A percentile compares a stretch with the other conserved stretches of the same genome.
Evolutionary conservation across 805 yeast species (phyloP).

Genomic region (Priceomyces fermenticarens): DNA sequence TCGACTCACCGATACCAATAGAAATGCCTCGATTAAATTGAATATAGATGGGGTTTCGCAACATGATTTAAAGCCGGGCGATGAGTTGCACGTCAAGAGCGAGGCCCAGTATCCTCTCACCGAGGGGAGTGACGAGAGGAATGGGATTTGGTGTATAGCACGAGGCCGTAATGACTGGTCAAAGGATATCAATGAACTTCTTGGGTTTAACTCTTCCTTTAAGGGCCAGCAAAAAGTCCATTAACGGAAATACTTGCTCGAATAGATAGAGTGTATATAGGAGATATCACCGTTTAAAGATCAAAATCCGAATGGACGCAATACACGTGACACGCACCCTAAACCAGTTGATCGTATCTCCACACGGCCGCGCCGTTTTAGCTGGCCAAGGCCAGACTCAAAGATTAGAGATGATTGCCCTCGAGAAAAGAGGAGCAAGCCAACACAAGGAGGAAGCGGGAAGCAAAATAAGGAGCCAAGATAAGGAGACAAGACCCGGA

Average conservation of each 20-base stretch:
- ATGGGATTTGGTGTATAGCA: slow-evolving; percentile 86
- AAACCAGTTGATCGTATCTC: too few species aligned
- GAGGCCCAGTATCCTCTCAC: slow-evolving; percentile 26
- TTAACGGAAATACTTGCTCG: not conserved
- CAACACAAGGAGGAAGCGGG: too few species aligned
- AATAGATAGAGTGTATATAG: too few species aligned
- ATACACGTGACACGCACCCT: too few species aligned
- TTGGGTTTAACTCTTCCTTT: slow-evolving; percentile 87
- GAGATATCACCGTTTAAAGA: too few species aligned
- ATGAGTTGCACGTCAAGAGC: slow-evolving; percentile 69
- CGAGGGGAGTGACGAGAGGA: not conserved
- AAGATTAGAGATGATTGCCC: too few species aligned
- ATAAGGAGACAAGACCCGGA: too few species aligned
- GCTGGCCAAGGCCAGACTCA: too few species aligned
- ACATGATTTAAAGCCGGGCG: slow-evolving; percentile 66
- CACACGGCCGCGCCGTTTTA: too few species aligned
- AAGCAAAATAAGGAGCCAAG: too few species aligned
- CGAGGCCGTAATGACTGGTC: slow-evolving; percentile 88
- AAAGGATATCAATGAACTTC: slow-evolving; percentile 76
- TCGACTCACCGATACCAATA: slow-evolving; percentile 49
- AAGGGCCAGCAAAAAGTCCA: slow-evolving; percentile 24
- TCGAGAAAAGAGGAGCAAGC: too few species aligned
- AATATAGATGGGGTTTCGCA: slow-evolving; percentile 85
- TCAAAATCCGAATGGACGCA: too few species aligned
- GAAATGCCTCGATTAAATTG: slow-evolving; percentile 46